phyloP scores from a whole-genome alignment of 371 early-diverging fungal genomes.

The Capillidium rhysosporum region DNA sequence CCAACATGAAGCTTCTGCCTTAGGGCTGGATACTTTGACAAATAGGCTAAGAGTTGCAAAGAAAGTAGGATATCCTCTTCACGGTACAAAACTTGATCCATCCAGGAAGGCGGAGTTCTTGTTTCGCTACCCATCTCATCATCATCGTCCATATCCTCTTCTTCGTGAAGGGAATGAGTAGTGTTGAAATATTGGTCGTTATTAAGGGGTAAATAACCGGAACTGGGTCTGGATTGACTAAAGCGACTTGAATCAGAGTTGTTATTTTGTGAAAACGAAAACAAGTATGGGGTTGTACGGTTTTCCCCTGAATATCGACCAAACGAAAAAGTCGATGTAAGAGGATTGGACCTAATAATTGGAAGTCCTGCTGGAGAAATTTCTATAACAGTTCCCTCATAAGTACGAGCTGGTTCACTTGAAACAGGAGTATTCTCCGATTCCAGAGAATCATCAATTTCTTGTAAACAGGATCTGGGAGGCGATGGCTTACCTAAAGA shows the following conservation, averaged over 20 bases:
- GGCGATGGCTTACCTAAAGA: no score
- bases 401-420: no score
- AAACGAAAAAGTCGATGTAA: background rate
- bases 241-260: background rate
- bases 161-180: background rate
- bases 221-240: background rate
- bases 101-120: constrained; percentile 11
- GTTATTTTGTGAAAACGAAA: background rate
- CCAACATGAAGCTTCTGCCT: constrained; percentile 41
- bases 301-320: background rate
- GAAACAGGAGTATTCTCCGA: no score
- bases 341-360: constrained; percentile 1
- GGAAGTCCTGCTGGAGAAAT: background rate
- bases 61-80: constrained; percentile 69
- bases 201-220: constrained; percentile 1
- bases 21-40: constrained; percentile 60
- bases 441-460: no score
- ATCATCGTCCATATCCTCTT: constrained; percentile 12
- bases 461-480: no score
- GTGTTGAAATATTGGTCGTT: constrained; percentile 2
- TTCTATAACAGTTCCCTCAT: background rate
- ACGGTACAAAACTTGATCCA: constrained; percentile 42
- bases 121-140: constrained; percentile 9
- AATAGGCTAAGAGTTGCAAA: constrained; percentile 63
- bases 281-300: background rate